Evolutionary conservation across 1,139 yeast species (phyloP).

Genomic region (Wickerhamomyces sp.): DNA sequence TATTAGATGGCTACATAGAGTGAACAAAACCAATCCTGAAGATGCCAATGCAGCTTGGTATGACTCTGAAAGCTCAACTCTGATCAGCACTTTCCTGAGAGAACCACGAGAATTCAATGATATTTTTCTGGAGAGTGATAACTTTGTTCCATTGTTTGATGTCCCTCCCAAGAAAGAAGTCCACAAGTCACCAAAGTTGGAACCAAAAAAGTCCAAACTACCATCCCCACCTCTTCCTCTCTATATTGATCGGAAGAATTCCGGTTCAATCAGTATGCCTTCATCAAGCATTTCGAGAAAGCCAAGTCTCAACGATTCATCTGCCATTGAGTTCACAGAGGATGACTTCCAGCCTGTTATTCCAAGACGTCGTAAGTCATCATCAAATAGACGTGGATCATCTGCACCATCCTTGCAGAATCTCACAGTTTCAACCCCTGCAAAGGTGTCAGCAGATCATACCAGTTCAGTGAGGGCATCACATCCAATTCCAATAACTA

Average conservation of each 20-base stretch:
- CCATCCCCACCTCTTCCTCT: constrained; percentile 8
- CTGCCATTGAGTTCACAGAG: constrained; percentile 23
- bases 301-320: constrained; percentile 9
- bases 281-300: constrained; percentile 4
- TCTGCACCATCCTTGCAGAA: background rate
- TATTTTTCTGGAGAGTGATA: constrained; percentile 40
- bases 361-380: constrained; percentile 25
- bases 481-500: background rate
- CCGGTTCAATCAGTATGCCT: constrained; percentile 6
- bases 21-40: constrained; percentile 9
- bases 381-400: constrained; percentile 17
- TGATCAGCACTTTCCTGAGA: constrained; percentile 26
- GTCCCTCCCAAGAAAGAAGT: constrained; percentile 19
- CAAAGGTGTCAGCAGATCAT: background rate
- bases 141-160: constrained; percentile 49
- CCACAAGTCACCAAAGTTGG: constrained; percentile 10
- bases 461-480: background rate
- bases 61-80: constrained; percentile 18
- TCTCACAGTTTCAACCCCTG: background rate
- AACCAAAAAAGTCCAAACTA: constrained; percentile 5
- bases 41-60: constrained; percentile 24
- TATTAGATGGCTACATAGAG: constrained; percentile 26
- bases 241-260: constrained; percentile 2
- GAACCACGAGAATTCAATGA: constrained; percentile 41
- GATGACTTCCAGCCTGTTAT: constrained; percentile 27